phyloP scores from a whole-genome alignment of 2,329 filamentous ascomycete species.

The Magnaporthiopsis incrustans region DNA sequence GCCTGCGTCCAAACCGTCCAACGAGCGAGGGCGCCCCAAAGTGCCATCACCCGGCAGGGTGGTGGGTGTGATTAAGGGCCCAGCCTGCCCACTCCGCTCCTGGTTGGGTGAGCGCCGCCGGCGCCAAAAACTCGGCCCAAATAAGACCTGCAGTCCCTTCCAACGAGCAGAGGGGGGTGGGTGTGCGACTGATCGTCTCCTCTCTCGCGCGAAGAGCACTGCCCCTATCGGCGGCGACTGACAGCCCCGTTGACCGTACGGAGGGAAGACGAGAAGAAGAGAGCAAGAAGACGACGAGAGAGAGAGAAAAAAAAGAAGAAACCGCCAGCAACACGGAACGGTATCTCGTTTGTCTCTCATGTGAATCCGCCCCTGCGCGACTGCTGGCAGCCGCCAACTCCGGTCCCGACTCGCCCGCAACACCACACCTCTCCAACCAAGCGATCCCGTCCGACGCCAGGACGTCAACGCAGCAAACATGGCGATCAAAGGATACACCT shows the following conservation, averaged over 20 bases:
- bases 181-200: background rate
- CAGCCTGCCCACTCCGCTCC: background rate
- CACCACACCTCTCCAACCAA: background rate
- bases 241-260: background rate
- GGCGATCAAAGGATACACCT: constrained; percentile 34
- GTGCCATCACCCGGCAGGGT: background rate
- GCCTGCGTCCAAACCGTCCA: background rate
- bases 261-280: background rate
- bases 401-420: background rate
- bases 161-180: background rate
- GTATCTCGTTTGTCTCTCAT: background rate
- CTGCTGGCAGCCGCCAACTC: background rate
- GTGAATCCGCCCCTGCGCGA: background rate
- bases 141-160: background rate
- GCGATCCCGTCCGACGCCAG: background rate
- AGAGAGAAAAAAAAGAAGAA: no score
- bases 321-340: background rate
- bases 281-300: background rate
- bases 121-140: background rate
- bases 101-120: background rate
- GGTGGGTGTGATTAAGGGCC: background rate
- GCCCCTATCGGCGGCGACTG: background rate
- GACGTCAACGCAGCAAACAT: constrained; percentile 17
- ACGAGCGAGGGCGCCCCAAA: background rate
- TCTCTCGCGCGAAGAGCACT: background rate